A percentile compares a stretch with the other conserved stretches of the same genome.
phyloP scores from a whole-genome alignment of 345 rosid species.

The Eucalyptus cladocalyx region DNA sequence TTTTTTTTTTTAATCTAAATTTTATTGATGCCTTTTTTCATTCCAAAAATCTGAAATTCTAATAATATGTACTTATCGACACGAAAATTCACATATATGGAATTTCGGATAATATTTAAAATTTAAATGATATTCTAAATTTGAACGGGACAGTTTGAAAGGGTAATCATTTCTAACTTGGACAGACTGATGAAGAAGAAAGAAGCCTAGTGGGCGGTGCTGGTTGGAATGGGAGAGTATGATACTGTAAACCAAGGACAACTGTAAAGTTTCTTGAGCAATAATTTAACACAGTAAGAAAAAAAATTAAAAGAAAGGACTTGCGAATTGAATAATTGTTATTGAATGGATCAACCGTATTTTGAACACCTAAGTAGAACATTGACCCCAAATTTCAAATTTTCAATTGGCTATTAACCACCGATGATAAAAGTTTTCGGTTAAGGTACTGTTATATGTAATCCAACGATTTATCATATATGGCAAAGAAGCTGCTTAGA shows the following conservation, averaged over 20 bases:
- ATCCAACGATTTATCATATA: too few relatives aligned
- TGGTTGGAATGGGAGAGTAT: neutral
- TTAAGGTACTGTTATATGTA: too few relatives aligned
- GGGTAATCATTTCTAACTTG: neutral
- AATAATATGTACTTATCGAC: too few relatives aligned
- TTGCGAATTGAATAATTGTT: neutral
- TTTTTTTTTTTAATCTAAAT: too few relatives aligned
- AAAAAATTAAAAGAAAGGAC: neutral
- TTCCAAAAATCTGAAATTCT: too few relatives aligned
- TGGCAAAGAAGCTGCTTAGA: too few relatives aligned
- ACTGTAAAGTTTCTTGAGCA: neutral
- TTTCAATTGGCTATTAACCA: neutral
- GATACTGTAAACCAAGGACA: neutral
- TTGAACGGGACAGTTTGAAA: neutral
- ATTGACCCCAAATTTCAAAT: neutral
- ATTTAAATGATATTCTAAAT: too few relatives aligned
- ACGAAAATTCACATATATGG: too few relatives aligned
- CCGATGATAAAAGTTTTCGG: too few relatives aligned
- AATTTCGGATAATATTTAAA: too few relatives aligned
- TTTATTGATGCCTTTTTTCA: too few relatives aligned
- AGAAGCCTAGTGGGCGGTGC: neutral
- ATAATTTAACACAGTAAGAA: neutral
- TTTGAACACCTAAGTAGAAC: neutral
- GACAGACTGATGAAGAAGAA: neutral
- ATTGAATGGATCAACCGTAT: neutral